phyloP scores from a whole-genome alignment of 495 filamentous ascomycete genomes.

The Pyrenopolyporus hunteri region DNA sequence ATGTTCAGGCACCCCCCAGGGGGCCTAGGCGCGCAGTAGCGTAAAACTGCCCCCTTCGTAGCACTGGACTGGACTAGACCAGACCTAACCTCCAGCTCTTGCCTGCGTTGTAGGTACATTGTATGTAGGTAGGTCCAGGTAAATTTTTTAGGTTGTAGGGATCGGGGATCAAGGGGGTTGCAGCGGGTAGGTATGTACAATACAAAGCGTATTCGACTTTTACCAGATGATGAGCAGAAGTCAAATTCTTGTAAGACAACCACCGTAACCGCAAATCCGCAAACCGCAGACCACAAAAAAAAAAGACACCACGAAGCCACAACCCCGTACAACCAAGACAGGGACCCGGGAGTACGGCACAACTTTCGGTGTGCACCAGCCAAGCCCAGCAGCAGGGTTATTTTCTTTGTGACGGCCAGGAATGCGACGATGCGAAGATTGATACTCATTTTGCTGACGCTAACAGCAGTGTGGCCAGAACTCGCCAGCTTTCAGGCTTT shows the following conservation, averaged over 20 bases:
- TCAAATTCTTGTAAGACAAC: too few species aligned
- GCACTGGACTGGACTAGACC: too few species aligned
- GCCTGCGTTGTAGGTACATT: not conserved
- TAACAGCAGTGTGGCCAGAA: conserved; percentile 4
- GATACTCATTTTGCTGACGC: conserved; percentile 14
- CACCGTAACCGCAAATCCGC: too few species aligned
- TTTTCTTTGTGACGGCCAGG: conserved; percentile 20
- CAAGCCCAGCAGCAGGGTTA: not conserved
- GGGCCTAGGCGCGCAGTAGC: too few species aligned
- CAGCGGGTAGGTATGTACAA: too few species aligned
- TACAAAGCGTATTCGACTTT: too few species aligned
- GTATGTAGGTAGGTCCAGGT: not conserved
- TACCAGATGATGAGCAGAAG: too few species aligned
- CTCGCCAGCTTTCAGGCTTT: conserved; percentile 13
- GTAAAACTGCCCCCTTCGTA: too few species aligned
- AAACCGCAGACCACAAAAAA: too few species aligned
- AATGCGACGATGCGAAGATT: conserved; percentile 15
- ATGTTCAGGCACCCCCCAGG: too few species aligned
- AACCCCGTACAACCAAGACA: conserved; percentile 1
- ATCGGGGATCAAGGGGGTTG: not conserved
- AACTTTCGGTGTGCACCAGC: conserved; percentile 30
- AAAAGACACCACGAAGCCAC: too few species aligned
- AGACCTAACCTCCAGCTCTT: too few species aligned
- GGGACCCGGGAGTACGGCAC: conserved; percentile 24
- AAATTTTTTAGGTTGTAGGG: not conserved